Base-by-base conservation (phyloP, 306 rosid species). In the Cyamopsis tetragonoloba region DNA sequence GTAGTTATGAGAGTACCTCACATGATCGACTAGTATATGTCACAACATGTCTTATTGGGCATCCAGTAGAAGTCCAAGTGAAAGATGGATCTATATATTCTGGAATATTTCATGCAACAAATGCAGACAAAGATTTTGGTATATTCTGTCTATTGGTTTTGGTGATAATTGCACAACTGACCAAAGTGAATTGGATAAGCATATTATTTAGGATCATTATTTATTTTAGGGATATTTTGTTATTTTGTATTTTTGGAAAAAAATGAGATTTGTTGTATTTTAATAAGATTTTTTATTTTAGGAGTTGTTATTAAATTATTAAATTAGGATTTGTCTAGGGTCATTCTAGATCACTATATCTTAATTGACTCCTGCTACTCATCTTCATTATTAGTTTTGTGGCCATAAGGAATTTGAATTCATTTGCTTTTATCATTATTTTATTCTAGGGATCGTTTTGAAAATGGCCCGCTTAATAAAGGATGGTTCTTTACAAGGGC, bases 81-180 rank as follows among this genome's bases (percentile, higher is more conserved):
- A 88, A 86, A 83, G 78, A 79, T 73, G 97, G 99, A 77, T 83
- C 90, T 35, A 61, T 83, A 55, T 90, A 88, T 80, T 77, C 95
- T 51, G 97, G 99, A 80, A 79, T 95, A 79, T 90, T 90, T 80
- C 96, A 95, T 81, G 83, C 92, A 70, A 77, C 86, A 72, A 83
- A 83, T 41, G 53, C 86, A 13, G 95, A 83, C 70, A 82, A 83
- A 77, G 99, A 95, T 74, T 86, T 90, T 79, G 99, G 97, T 90
- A 82, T 28, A 80, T 42, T 73, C 35, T 54, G 11, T 42, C 60
- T 24, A 19, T 73, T 62, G 27, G 17, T 56, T 69, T 67, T 70
- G 41, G 31, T 43, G 65, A 57, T 68, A 13, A 46, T 80, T 69
- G 50, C 28, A 26, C 56, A 27, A 32, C 63, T 15, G 63, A 44